Conservation (phyloP, 371 early-diverging fungal species). For the Mucor mucedo region DNA sequence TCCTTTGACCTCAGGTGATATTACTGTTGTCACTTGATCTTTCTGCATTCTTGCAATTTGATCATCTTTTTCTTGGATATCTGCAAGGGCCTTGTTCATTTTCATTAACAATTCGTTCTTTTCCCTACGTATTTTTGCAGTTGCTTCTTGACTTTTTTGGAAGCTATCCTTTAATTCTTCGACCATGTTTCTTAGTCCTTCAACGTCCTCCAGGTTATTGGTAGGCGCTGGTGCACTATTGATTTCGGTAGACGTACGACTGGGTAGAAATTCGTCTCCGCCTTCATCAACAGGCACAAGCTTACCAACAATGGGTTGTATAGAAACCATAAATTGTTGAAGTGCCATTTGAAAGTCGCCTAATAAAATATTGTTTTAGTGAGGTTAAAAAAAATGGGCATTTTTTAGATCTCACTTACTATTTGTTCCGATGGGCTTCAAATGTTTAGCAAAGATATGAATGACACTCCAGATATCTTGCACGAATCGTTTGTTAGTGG, state of each 20-base stretch:
- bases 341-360: constrained; percentile 45
- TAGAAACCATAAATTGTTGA: constrained; percentile 42
- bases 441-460: constrained; percentile 38
- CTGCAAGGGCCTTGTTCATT: constrained; percentile 44
- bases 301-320: constrained; percentile 66
- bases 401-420: constrained; percentile 21
- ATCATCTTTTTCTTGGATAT: constrained; percentile 43
- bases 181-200: constrained; percentile 50
- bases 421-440: constrained; percentile 29
- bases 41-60: constrained; percentile 22
- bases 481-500: constrained; percentile 33
- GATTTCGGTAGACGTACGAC: constrained; percentile 3
- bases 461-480: constrained; percentile 49
- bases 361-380: constrained; percentile 2
- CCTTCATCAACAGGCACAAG: constrained; percentile 11
- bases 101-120: constrained; percentile 56
- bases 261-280: constrained; percentile 4
- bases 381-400: neutral
- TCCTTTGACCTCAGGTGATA: constrained; percentile 19
- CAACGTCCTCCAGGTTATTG: constrained; percentile 34
- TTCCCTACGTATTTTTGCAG: constrained; percentile 50
- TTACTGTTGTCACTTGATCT: neutral
- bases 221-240: neutral
- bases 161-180: constrained; percentile 47
- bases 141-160: constrained; percentile 36